Evolutionary conservation across 495 filamentous ascomycete species (phyloP).

Genomic region (Aspergillus egyptiacus): DNA sequence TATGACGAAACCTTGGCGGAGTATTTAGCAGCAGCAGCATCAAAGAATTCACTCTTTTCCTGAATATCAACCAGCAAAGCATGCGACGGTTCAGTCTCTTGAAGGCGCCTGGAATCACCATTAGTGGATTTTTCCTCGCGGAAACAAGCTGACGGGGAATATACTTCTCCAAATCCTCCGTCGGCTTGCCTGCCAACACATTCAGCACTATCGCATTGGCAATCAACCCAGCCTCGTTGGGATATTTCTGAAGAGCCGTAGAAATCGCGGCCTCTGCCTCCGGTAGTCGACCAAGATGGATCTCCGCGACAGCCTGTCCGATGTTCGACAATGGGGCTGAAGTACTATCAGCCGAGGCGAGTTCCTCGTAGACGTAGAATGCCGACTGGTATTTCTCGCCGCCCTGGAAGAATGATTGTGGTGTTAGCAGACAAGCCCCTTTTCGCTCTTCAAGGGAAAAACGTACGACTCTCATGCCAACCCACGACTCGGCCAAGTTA

Average conservation of each 20-base stretch:
- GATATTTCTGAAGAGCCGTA: constrained; percentile 69
- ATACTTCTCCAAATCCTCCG: constrained; percentile 55
- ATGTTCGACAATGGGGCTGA: constrained; percentile 59
- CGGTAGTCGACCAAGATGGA: constrained; percentile 82
- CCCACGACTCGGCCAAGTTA: constrained; percentile 93
- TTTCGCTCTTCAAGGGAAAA: neutral
- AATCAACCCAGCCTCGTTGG: constrained; percentile 63
- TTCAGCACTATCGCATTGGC: constrained; percentile 77
- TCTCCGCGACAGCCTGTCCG: constrained; percentile 83
- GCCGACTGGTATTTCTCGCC: constrained; percentile 95
- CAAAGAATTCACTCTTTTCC: constrained; percentile 74
- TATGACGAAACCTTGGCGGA: constrained; percentile 62
- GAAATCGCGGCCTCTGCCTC: constrained; percentile 85
- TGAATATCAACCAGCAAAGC: constrained; percentile 59
- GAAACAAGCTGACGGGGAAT: constrained; percentile 12
- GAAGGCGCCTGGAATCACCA: constrained; percentile 44
- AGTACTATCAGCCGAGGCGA: constrained; percentile 76
- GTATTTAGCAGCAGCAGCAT: constrained; percentile 73
- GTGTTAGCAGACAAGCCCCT: neutral
- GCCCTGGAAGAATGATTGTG: constrained; percentile 48
- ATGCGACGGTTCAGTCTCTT: constrained; percentile 55
- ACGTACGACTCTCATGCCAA: constrained; percentile 79
- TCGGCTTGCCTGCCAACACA: constrained; percentile 65
- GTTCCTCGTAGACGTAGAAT: constrained; percentile 97
- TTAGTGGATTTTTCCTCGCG: neutral